Percentiles rank a stretch among this genome's conserved stretches.
These are phyloP conservation scores for Waltergamsia citrina DNA, from an alignment of 2,329 filamentous ascomycete genomes.

Conservation along the genomic window DNA sequence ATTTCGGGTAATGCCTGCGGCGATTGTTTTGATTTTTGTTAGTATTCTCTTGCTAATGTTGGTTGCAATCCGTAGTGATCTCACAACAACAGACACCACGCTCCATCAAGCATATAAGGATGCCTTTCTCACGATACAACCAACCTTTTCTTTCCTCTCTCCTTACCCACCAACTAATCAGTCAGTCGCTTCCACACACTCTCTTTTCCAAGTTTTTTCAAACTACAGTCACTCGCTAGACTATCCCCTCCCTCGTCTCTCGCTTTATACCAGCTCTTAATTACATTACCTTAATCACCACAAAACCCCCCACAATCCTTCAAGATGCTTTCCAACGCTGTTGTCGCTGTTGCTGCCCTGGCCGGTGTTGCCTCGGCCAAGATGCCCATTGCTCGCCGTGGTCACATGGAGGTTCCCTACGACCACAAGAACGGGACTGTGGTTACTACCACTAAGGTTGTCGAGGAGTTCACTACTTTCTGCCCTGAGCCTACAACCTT, in stretches of 20 bases:
- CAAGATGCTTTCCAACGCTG: constrained; percentile 16
- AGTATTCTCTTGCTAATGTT: too few species aligned
- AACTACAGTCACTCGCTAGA: neutral
- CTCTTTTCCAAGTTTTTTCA: neutral
- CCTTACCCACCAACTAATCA: constrained; percentile 1
- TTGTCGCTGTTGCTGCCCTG: constrained; percentile 4
- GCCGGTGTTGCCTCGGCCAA: constrained; percentile 5
- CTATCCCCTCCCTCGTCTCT: neutral
- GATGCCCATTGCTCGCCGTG: neutral
- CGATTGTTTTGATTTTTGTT: too few species aligned
- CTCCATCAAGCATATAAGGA: too few species aligned
- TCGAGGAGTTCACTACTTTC: constrained; percentile 25
- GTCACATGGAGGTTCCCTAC: too few species aligned
- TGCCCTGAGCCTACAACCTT: constrained; percentile 40
- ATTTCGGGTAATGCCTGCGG: too few species aligned
- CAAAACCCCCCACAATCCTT: constrained; percentile 1
- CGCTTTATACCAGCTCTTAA: neutral
- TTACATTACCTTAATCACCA: neutral
- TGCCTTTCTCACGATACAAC: too few species aligned
- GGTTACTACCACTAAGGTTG: constrained; percentile 21
- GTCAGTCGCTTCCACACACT: constrained; percentile 12
- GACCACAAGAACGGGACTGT: constrained; percentile 8
- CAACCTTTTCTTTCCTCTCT: neutral
- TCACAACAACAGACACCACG: too few species aligned
- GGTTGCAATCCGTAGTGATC: too few species aligned